Evolutionary conservation across 2,329 filamentous ascomycete species (phyloP).

Genomic region (Aureobasidium melanogenum): DNA sequence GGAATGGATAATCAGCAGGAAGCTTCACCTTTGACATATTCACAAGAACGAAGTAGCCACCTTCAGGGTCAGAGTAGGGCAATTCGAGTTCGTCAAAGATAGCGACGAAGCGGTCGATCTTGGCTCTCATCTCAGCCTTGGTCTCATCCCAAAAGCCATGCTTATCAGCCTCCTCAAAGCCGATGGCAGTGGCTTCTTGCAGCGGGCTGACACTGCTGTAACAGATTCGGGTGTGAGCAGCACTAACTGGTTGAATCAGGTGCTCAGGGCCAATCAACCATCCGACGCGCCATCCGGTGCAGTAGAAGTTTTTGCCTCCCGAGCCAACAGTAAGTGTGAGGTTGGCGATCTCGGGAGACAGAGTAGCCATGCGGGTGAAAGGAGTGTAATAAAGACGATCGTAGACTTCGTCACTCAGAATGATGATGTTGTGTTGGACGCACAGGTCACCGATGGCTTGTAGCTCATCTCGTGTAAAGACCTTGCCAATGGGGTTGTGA

Average conservation of each 20-base stretch:
- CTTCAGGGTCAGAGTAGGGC: constrained; percentile 81
- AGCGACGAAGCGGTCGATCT: constrained; percentile 79
- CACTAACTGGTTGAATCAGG: constrained; percentile 82
- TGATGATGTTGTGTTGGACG: constrained; percentile 88
- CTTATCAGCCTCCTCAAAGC: constrained; percentile 81
- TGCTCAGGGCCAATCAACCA: constrained; percentile 88
- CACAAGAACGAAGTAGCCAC: constrained; percentile 93
- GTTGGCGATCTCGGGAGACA: constrained; percentile 81
- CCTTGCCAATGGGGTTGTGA: constrained; percentile 95
- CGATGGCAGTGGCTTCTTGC: constrained; percentile 88
- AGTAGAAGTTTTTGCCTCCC: constrained; percentile 97
- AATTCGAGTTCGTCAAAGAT: constrained; percentile 41
- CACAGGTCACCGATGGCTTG: constrained; percentile 78
- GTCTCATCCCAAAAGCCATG: constrained; percentile 81
- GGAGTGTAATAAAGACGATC: constrained; percentile 92
- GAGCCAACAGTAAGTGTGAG: constrained; percentile 91
- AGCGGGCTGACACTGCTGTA: constrained; percentile 88
- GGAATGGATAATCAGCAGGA: constrained; percentile 78
- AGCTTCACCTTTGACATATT: constrained; percentile 85
- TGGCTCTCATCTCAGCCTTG: constrained; percentile 78
- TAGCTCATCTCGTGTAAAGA: constrained; percentile 78
- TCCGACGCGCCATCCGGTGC: constrained; percentile 92
- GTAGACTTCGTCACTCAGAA: constrained; percentile 60
- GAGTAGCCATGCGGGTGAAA: constrained; percentile 83
- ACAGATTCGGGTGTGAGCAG: constrained; percentile 92